Evolutionary conservation across 2,329 filamentous ascomycete genomes (phyloP), one percentile per base, ranked within the genome.

Genomic region (Talaromyces marneffei): DNA sequence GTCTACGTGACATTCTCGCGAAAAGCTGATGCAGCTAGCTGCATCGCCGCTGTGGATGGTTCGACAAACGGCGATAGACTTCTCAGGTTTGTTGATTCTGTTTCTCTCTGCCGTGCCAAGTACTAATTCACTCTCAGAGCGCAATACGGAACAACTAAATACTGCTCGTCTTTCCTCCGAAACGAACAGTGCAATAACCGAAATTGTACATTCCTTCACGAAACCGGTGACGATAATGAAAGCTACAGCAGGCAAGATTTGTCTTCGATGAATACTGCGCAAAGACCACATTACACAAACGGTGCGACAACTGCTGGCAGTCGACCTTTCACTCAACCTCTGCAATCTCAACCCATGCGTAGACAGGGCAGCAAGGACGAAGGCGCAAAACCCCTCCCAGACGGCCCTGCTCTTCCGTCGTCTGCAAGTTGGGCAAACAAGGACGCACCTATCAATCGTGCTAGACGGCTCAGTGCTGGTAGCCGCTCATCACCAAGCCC

Each of bases 1-100:
- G 93, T 99, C 56, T 99, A 99, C 71, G 94, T 99, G n/a, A 99
- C 94, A 0, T 99, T 97, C 73, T 89, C 94, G 67, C 88, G 85
- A 65, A 96, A 96, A 72, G 87, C 91, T 66, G 94, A 97, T 76
- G 94, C 94, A 16, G 88, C 88, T 42, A 86, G 85, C 39, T 99
- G 94, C 74, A 99, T 99, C 65, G 84, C 87, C 60, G 91, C 92
- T 39, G 94, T 99, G 4, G 92, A 99, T 74, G 92, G 92, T 35
- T 95, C 92, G 1, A 85, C 89, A 64, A 97, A 99, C 70, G 92
- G 91, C 57, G 94, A 97, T 65, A 83, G 93, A 56, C 83, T 91
- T 14, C 78, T 99, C 20, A 88, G 91, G 80, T 92, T 85, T 3
- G 87, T 86, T 56, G n/a, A 7, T 59, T 37, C 33, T 52, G 31